These are phyloP conservation scores for Nicotiana sylvestris DNA, from an alignment of 257 asterid species.

Conservation along the genomic window DNA sequence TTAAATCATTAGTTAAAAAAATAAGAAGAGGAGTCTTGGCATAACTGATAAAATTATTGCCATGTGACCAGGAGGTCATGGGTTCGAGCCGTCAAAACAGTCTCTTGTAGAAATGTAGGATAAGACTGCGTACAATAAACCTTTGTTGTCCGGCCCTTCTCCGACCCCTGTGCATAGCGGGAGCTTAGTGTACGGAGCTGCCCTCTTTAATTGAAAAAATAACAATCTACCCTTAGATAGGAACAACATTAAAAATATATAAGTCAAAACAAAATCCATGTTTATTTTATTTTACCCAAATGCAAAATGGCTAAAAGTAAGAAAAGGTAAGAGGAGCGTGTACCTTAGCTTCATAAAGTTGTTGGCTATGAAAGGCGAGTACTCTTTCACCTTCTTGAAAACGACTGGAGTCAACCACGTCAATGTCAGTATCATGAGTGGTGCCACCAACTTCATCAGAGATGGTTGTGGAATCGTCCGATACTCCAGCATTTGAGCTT, in stretches of 20 bases:
- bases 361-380: conserved; percentile 47
- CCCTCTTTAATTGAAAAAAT: too few relatives aligned
- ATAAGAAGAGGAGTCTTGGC: too few relatives aligned
- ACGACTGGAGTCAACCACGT: conserved; percentile 19
- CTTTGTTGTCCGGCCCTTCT: too few relatives aligned
- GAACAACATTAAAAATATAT: background rate
- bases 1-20: too few relatives aligned
- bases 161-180: too few relatives aligned
- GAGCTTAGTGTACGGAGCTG: too few relatives aligned
- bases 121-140: too few relatives aligned
- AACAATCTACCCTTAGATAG: background rate
- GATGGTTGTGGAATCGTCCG: conserved; percentile 18
- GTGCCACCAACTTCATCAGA: conserved; percentile 16
- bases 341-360: conserved; percentile 73
- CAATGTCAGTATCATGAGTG: conserved; percentile 15
- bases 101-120: too few relatives aligned
- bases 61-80: too few relatives aligned
- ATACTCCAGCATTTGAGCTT: conserved; percentile 12
- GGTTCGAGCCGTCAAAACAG: too few relatives aligned
- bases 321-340: background rate
- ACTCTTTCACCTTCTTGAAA: conserved; percentile 60
- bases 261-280: background rate
- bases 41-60: too few relatives aligned
- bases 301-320: background rate
- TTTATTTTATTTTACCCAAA: background rate